A percentile compares a stretch with the other conserved stretches of the same genome.
phyloP scores from a whole-genome alignment of 805 yeast genomes.

The Sugiyamaella valdiviana region DNA sequence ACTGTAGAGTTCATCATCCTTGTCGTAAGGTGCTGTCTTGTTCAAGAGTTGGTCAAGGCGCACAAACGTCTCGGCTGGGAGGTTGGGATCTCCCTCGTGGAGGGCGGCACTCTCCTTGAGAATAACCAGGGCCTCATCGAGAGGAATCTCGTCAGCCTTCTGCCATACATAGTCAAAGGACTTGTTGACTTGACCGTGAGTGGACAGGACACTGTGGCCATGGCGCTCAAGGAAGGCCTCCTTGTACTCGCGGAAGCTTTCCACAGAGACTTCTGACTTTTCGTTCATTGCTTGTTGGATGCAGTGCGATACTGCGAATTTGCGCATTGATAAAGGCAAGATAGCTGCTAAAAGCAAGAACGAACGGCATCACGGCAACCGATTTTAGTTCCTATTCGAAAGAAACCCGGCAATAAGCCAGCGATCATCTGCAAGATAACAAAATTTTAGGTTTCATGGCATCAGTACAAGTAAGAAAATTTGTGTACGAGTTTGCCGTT shows the following conservation, averaged over 20 bases:
- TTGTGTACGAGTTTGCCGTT: no score
- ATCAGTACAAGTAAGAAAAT: no score
- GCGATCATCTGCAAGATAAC: no score
- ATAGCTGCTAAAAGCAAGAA: no score
- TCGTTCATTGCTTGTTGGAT: not conserved
- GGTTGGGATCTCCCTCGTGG: constrained; percentile 46
- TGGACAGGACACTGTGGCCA: not conserved
- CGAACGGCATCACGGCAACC: not conserved
- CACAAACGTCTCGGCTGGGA: constrained; percentile 36
- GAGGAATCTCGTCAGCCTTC: constrained; percentile 33
- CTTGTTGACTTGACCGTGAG: not conserved
- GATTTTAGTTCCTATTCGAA: no score
- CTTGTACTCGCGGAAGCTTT: not conserved
- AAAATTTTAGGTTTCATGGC: no score
- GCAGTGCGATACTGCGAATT: not conserved
- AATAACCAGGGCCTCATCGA: constrained; percentile 37
- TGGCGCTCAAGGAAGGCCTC: not conserved
- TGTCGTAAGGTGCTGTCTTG: not conserved
- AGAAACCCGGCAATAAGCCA: no score
- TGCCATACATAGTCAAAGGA: constrained; percentile 34
- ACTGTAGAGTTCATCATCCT: constrained; percentile 10
- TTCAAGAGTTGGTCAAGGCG: constrained; percentile 25
- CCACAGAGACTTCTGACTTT: not conserved
- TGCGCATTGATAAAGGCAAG: not conserved
- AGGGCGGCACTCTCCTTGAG: constrained; percentile 36